Base-by-base conservation (phyloP, 2,329 filamentous ascomycete genomes). In the Xylariaceae sp. region DNA sequence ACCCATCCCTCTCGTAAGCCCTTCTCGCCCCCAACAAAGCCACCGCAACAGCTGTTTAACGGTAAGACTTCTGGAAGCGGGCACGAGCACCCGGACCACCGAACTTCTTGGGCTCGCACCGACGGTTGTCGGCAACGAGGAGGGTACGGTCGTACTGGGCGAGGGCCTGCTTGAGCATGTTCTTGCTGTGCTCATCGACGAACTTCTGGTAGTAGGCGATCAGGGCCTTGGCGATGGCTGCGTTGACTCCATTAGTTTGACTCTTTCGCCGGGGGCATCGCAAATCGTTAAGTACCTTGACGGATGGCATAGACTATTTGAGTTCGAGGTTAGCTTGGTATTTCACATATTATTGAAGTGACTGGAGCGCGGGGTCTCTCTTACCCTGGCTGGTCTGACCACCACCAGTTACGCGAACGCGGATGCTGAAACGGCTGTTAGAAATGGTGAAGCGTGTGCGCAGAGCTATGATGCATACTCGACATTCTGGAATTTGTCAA, bases 131-230 rank as follows among this genome's bases (percentile, higher is more conserved):
- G 78, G 94, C 94, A 71, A 99, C 94, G 73, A 99, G 89, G 66
- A 99, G 88, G 74, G 91, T 96, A 73, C 92, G 87, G 84, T 96
- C 91, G 83, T 93, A 99, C 76, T 91, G 86, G 72, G 93, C 89
- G 68, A 99, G 87, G 66, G 90, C 89, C 80, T 93, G 88, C 90
- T 97, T 99, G 73, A 99, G 86, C 80, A 91, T 84, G 87, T 97
- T 97, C 89, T 99, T 99, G 82, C 89, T 90, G 89, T 97, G 92
- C 89, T 99, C 94, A 75, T 99, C 94, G 79, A 97, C 90, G 82
- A 87, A 99, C 86, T 99, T 97, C 83, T 97, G 93, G 89, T 97
- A 97, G 88, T 97, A 97, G 78, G 91, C 88, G 72, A 96, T 87
- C 75, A 96, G 90, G 54, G 56, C 49, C 56, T 59, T 38, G n/a